Evolutionary conservation across 495 filamentous ascomycete species (phyloP).

Genomic region (Aspergillus sparsus): DNA sequence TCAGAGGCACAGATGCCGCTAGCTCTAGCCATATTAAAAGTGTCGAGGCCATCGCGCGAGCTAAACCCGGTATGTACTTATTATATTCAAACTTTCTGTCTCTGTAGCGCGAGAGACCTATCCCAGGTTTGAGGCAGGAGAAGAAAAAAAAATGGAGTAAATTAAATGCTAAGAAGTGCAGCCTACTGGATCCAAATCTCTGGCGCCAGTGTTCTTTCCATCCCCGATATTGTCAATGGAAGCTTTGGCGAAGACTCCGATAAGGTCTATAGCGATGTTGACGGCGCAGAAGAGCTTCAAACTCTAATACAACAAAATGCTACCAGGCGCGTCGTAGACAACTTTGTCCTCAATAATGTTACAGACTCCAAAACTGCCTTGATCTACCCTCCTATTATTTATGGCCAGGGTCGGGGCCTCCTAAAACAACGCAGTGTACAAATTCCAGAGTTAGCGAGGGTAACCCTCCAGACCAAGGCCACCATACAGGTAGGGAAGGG

Average conservation of each 20-base stretch:
- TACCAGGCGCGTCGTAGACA: conserved; percentile 52
- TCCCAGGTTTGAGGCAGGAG: no score
- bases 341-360: conserved; percentile 43
- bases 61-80: conserved; percentile 31
- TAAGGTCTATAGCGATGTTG: conserved; percentile 32
- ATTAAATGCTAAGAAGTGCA: conserved; percentile 12
- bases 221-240: conserved; percentile 29
- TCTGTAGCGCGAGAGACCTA: no score
- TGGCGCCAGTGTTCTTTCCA: conserved; percentile 34
- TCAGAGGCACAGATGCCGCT: conserved; percentile 36
- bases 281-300: conserved; percentile 27
- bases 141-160: no score
- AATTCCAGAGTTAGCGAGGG: conserved; percentile 54
- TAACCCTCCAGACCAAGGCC: conserved; percentile 54
- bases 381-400: conserved; percentile 71
- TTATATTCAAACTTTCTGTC: background rate
- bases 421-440: conserved; percentile 64
- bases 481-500: conserved; percentile 61
- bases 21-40: conserved; percentile 42
- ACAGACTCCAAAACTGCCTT: conserved; percentile 59
- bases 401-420: conserved; percentile 65
- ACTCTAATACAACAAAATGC: conserved; percentile 49
- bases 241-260: conserved; percentile 27
- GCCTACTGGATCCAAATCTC: conserved; percentile 39
- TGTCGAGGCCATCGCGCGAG: conserved; percentile 40